Evolutionary conservation across 2,329 filamentous ascomycete genomes (phyloP).

Genomic region (Anthostomella pinea): DNA sequence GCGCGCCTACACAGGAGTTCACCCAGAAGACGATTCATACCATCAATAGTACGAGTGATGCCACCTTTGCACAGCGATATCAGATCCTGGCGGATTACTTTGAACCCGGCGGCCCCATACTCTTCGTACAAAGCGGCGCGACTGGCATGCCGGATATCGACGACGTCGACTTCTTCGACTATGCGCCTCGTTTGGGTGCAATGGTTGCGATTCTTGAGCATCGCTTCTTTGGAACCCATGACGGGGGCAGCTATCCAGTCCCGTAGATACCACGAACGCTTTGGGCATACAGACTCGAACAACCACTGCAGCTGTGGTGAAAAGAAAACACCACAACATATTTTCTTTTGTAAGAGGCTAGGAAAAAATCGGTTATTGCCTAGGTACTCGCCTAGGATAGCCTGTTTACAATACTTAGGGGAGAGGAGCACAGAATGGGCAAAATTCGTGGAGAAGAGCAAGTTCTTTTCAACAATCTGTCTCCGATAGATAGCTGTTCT

Average conservation of each 20-base stretch:
- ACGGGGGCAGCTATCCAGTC: slow-evolving; percentile 14
- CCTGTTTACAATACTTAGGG: too few relatives aligned
- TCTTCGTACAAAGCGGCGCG: slow-evolving; percentile 18
- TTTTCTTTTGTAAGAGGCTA: too few relatives aligned
- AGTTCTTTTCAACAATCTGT: too few relatives aligned
- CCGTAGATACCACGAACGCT: slow-evolving; percentile 9
- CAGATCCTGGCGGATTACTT: slow-evolving; percentile 15
- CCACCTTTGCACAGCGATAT: slow-evolving; percentile 18
- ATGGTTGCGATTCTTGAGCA: slow-evolving; percentile 21
- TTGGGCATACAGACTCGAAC: too few relatives aligned
- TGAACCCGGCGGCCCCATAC: slow-evolving; percentile 18
- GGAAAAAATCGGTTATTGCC: too few relatives aligned
- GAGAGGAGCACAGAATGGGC: too few relatives aligned
- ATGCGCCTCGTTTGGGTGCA: slow-evolving; percentile 15
- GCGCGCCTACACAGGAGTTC: slow-evolving; percentile 14
- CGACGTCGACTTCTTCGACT: slow-evolving; percentile 16
- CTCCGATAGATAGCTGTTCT: too few relatives aligned
- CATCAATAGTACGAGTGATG: slow-evolving; percentile 3
- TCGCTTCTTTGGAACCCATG: slow-evolving; percentile 15
- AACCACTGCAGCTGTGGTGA: too few relatives aligned
- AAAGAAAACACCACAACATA: too few relatives aligned
- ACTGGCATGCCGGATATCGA: slow-evolving; percentile 15
- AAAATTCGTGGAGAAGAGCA: too few relatives aligned
- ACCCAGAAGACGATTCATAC: slow-evolving; percentile 18
- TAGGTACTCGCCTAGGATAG: too few relatives aligned